These are phyloP conservation scores for Saturnispora gosingensis DNA, from an alignment of 805 yeast species.

Conservation along the genomic window DNA sequence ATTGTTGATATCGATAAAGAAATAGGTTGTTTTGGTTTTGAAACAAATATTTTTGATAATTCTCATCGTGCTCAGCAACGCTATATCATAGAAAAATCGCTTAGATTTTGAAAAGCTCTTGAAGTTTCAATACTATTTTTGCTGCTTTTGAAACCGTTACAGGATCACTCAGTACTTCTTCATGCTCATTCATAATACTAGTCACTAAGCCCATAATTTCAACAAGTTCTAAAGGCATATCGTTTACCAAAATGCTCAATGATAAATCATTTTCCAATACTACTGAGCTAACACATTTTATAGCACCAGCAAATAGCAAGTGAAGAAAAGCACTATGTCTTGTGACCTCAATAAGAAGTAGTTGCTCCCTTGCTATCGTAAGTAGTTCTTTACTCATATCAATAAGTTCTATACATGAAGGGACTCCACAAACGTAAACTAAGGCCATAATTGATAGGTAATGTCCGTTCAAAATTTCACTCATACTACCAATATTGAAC, in stretches of 20 bases:
- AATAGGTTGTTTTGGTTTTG: not conserved
- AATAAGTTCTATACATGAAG: slow-evolving; percentile 37
- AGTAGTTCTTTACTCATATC: slow-evolving; percentile 53
- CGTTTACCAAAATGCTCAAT: slow-evolving; percentile 1
- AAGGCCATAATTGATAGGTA: slow-evolving; percentile 49
- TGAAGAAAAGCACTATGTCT: slow-evolving; percentile 5
- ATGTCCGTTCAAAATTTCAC: slow-evolving; percentile 47
- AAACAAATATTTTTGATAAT: not conserved
- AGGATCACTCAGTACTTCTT: not conserved
- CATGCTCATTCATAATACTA: slow-evolving; percentile 4
- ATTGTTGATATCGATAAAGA: not conserved
- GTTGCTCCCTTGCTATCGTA: slow-evolving; percentile 19
- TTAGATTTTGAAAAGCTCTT: not conserved
- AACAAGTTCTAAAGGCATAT: slow-evolving; percentile 1
- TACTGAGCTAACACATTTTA: slow-evolving; percentile 6
- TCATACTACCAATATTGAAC: slow-evolving; percentile 42
- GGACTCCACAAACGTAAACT: slow-evolving; percentile 50
- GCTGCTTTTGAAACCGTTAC: not conserved
- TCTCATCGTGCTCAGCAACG: not conserved
- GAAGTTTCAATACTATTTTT: not conserved
- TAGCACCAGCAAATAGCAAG: slow-evolving; percentile 8
- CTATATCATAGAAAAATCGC: not conserved
- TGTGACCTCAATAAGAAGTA: slow-evolving; percentile 4
- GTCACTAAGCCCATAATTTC: not conserved
- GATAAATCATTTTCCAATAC: slow-evolving; percentile 8